phyloP scores from a whole-genome alignment of 805 yeast species.

The Kazachstania psychrophila region DNA sequence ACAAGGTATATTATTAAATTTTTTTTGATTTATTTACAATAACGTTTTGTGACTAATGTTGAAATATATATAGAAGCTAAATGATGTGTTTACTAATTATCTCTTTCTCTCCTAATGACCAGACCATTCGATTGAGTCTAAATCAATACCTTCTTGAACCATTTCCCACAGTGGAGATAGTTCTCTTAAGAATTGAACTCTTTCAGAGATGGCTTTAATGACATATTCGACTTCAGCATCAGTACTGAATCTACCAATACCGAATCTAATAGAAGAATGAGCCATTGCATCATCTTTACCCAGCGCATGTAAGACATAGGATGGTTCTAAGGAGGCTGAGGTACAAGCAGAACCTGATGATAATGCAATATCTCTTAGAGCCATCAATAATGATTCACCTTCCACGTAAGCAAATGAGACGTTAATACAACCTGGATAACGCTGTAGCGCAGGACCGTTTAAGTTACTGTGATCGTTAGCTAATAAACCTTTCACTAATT shows the following conservation, averaged over 20 bases:
- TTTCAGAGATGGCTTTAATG: slow-evolving; percentile 72
- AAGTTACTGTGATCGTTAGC: slow-evolving; percentile 80
- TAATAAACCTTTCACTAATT: slow-evolving; percentile 62
- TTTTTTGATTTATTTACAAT: no score
- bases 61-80: no score
- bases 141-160: slow-evolving; percentile 97
- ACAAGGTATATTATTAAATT: no score
- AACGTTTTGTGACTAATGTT: no score
- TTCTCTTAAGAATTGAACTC: slow-evolving; percentile 86
- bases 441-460: slow-evolving; percentile 69
- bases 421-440: slow-evolving; percentile 92
- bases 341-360: slow-evolving; percentile 98
- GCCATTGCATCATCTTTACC: slow-evolving; percentile 98
- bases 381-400: slow-evolving; percentile 97
- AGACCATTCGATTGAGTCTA: slow-evolving; percentile 92
- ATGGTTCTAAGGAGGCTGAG: slow-evolving; percentile 95
- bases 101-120: slow-evolving; percentile 52
- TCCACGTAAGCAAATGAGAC: slow-evolving; percentile 95
- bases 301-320: slow-evolving; percentile 89
- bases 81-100: no score
- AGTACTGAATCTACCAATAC: slow-evolving; percentile 94
- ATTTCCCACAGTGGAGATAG: slow-evolving; percentile 97
- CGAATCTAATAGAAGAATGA: slow-evolving; percentile 95
- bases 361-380: slow-evolving; percentile 90
- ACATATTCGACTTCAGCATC: slow-evolving; percentile 95